Percentiles rank a stretch among this genome's conserved stretches.
These are phyloP conservation scores for Punica granatum DNA, from an alignment of 345 rosid species.

Conservation along the genomic window DNA sequence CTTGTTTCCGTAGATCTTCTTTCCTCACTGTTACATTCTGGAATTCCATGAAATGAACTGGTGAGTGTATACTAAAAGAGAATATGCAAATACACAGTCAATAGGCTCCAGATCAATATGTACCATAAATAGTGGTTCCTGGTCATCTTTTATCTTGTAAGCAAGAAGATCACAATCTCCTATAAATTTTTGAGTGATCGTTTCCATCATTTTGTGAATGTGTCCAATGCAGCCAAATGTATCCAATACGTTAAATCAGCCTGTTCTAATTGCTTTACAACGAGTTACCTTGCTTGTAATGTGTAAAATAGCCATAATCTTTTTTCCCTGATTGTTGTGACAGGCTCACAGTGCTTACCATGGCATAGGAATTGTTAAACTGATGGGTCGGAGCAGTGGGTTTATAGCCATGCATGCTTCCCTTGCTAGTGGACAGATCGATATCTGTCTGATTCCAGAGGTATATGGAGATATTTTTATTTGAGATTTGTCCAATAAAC, in stretches of 20 bases:
- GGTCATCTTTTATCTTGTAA: background rate
- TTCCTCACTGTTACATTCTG: background rate
- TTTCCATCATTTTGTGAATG: background rate
- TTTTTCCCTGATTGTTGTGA: constrained; percentile 1
- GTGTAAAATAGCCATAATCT: background rate
- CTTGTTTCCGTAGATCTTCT: background rate
- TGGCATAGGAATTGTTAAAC: constrained; percentile 88
- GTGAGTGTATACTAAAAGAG: background rate
- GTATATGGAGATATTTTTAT: constrained; percentile 24
- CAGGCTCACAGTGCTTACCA: constrained; percentile 98
- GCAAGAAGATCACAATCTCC: background rate
- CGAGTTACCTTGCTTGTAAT: background rate
- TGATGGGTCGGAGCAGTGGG: constrained; percentile 99
- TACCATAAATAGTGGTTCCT: background rate
- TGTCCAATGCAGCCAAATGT: background rate
- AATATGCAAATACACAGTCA: background rate
- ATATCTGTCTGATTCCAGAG: constrained; percentile 98
- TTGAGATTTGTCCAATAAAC: background rate
- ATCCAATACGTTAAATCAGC: background rate
- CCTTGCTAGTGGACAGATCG: constrained; percentile 95
- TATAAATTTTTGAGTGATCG: background rate
- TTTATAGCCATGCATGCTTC: constrained; percentile 98
- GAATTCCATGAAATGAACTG: background rate
- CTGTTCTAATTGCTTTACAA: background rate
- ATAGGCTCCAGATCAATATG: background rate